Conservation (phyloP, 371 early-diverging fungal species). For the Mucor saturninus region DNA sequence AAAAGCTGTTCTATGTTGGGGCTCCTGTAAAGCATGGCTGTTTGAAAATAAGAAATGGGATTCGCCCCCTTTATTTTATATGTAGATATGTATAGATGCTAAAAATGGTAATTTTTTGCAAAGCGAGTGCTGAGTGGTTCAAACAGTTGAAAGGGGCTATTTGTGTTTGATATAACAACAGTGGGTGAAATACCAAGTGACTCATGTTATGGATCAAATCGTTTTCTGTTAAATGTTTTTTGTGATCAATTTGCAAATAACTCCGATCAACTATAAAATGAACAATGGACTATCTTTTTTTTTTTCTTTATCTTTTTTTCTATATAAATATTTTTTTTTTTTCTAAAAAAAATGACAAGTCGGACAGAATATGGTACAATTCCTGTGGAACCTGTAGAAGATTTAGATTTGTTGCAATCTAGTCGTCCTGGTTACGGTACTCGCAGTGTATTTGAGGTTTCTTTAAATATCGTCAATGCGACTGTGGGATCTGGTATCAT, state of each 20-base stretch:
- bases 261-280: not conserved
- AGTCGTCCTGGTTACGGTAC: slow-evolving; percentile 49
- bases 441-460: slow-evolving; percentile 37
- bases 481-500: slow-evolving; percentile 67
- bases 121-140: not conserved
- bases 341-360: not conserved
- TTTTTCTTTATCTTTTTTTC: slow-evolving; percentile 3
- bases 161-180: not conserved
- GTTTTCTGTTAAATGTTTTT: not conserved
- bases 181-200: not conserved
- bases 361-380: slow-evolving; percentile 18
- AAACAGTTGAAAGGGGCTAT: not conserved
- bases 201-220: not conserved
- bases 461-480: slow-evolving; percentile 63
- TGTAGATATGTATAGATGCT: not conserved
- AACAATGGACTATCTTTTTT: not conserved
- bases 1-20: too few relatives aligned
- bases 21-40: too few relatives aligned
- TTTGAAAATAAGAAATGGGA: too few relatives aligned
- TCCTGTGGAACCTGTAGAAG: not conserved
- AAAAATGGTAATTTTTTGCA: not conserved
- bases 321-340: not conserved
- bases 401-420: slow-evolving; percentile 43
- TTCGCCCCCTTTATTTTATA: too few relatives aligned
- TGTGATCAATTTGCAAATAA: not conserved